Base-by-base conservation (phyloP, 1,284 basidiomycete species). In the Malassezia yamatoensis region DNA sequence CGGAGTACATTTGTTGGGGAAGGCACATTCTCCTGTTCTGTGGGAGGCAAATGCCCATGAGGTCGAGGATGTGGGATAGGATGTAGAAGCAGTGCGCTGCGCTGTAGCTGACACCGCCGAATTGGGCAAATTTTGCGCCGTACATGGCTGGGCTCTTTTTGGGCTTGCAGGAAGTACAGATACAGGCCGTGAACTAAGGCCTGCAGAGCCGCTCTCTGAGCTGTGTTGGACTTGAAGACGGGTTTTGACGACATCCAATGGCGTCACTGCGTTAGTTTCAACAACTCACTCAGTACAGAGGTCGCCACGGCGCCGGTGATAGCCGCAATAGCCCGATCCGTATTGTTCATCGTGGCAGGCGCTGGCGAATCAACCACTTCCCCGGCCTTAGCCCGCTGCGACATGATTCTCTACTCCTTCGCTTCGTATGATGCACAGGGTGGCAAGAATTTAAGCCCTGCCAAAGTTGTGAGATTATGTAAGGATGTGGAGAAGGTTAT, bases 221-320 rank as follows among this genome's bases (percentile, higher is more conserved):
- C 32, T 32, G 18, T 20, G 20, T 32, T 89, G 86, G 1, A 86
- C 88, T 75, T 91, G 88, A 18, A 91, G 77, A n/a, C 90, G 82
- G 18, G 90, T 93, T 76, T 93, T 93, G 65, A 93, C 81, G 53
- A 93, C 87, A 76, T 93, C 89, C 72, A 93, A 90, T 3, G 89
- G 89, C 5, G 89, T 93, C 90, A 93, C 88, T 90, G 72, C 1
- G 33, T 58, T 24, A 35, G 41, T 37, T 42, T n/a, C 24, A 40
- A 0, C 32, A 20, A 80, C 83, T 53, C 65, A 87, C 87, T 90
- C 9, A 87, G 87, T 43, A 90, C 77, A 1, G 87, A 86, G 7
- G 88, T 90, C 73, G 88, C 74, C 20, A 84, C 83, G 7, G 88
- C 85, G 37, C 88, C 88, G 18, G 83, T 81, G 49, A 85, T 83